Base-by-base conservation (phyloP, 2,329 filamentous ascomycete species). In the Colletotrichum endophyticum region DNA sequence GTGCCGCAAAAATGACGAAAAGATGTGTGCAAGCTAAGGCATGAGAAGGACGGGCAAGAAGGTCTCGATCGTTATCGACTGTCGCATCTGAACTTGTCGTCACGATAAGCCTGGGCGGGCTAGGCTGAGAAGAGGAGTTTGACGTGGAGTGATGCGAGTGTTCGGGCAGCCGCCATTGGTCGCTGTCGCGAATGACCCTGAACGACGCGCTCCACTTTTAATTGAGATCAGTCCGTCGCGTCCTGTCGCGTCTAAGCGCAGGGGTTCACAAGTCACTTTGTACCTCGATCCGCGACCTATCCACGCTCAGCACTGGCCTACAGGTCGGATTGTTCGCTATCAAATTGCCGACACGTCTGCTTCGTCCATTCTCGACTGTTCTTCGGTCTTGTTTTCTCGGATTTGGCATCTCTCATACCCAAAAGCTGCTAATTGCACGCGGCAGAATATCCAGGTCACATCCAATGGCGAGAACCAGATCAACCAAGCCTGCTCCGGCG, bases 401-500 rank as follows among this genome's bases (percentile, higher is more conserved):
- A 59, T 36, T 36, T 63, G 25, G 56, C 27, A 34, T 25, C 49
- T 57, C n/a, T 34, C n/a, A 19, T 44, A 39, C 28, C 16, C 44
- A 53, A 13, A 1, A 13, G 44, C 44, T 53, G 12, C n/a, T 25
- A 22, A 8, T 53, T 22, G 39, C 12, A 53, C 11, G 22, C 44
- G 12, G 16, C 44, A 22, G 11, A 53, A 25, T 6, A 22, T 25
- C 0, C 11, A 22, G n/a, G 19, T 28, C 62, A 64, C 34, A 44
- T 8, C 62, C 61, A 66, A 91, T 91, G 90, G 86, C 89, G 66
- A 86, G 87, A 78, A 90, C 90, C 75, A 85, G 90, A 79, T 85
- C 89, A 13, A 81, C 83, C 62, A 88, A 86, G 79, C 70, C 83
- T 49, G 78, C 80, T n/a, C 72, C 82, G 4, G 74, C 79, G 16